Evolutionary conservation across 2,329 filamentous ascomycete genomes (phyloP).

Genomic region (Dactylellina haptotyla): DNA sequence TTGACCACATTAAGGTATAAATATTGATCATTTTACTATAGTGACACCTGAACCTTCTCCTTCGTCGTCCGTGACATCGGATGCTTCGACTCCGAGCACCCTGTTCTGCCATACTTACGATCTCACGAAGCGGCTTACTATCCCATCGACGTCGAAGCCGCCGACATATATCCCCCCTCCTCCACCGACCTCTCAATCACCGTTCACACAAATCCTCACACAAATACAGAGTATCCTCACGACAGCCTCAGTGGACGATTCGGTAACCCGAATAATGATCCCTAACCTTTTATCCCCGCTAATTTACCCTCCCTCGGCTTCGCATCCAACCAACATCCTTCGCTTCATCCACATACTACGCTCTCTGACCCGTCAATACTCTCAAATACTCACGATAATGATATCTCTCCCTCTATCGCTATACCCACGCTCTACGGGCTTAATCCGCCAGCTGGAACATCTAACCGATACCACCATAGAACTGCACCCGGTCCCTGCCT

Average conservation of each 20-base stretch:
- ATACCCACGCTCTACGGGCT: constrained; percentile 77
- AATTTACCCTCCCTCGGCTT: constrained; percentile 76
- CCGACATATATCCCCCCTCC: constrained; percentile 65
- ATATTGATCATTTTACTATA: background rate
- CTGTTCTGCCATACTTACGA: constrained; percentile 78
- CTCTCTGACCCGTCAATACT: constrained; percentile 75
- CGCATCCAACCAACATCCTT: constrained; percentile 77
- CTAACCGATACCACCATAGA: constrained; percentile 87
- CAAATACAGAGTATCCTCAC: constrained; percentile 69
- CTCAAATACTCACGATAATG: constrained; percentile 74
- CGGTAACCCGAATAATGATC: constrained; percentile 83
- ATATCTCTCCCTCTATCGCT: constrained; percentile 82
- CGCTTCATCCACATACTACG: constrained; percentile 83
- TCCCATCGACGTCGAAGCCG: constrained; percentile 67
- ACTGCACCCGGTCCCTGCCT: constrained; percentile 72
- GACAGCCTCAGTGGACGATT: constrained; percentile 68
- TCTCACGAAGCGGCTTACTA: constrained; percentile 72
- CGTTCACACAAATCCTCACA: constrained; percentile 73
- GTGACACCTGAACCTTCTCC: constrained; percentile 15
- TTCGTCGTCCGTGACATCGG: constrained; percentile 5
- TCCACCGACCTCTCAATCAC: constrained; percentile 59
- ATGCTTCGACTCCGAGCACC: constrained; percentile 9
- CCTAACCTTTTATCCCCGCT: constrained; percentile 88
- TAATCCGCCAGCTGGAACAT: constrained; percentile 86
- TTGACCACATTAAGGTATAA: too few species aligned